Percentiles rank a stretch among this genome's conserved stretches.
Conservation (phyloP, 1,284 basidiomycete species). For the Phylloboletellus chloephorus region DNA sequence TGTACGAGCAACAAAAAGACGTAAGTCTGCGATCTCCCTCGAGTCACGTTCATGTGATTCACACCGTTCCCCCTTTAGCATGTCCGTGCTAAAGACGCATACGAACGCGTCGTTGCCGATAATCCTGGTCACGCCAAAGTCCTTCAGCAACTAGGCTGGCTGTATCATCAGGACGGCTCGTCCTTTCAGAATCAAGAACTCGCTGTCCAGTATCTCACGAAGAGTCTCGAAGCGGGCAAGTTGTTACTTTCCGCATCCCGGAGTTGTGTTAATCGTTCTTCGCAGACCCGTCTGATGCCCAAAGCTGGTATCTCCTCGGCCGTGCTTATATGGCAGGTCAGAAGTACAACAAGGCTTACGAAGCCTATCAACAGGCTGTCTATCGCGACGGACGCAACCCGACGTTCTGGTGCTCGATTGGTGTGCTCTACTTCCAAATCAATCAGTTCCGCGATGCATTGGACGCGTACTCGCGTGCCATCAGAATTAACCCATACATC, state of each 20-base stretch:
- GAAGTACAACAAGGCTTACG: constrained; percentile 99
- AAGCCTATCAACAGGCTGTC: constrained; percentile 98
- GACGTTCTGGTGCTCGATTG: constrained; percentile 99
- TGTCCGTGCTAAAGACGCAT: constrained; percentile 87
- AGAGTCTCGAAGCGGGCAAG: constrained; percentile 88
- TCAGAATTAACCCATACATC: constrained; percentile 98
- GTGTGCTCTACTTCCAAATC: constrained; percentile 99
- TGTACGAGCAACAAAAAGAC: constrained; percentile 95
- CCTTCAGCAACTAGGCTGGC: constrained; percentile 95
- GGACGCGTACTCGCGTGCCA: constrained; percentile 97
- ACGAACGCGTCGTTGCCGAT: constrained; percentile 92
- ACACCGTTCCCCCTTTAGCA: constrained; percentile 48
- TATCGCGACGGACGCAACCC: constrained; percentile 98
- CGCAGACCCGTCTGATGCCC: constrained; percentile 88
- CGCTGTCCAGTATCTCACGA: constrained; percentile 90
- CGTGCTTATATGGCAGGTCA: constrained; percentile 99
- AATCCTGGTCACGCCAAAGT: constrained; percentile 96
- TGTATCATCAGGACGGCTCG: constrained; percentile 93
- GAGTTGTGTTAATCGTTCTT: constrained; percentile 7
- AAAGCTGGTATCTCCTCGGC: constrained; percentile 98
- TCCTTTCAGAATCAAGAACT: constrained; percentile 94
- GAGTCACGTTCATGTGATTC: background rate
- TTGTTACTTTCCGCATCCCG: constrained; percentile 8
- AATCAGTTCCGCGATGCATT: constrained; percentile 98
- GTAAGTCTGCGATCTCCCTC: constrained; percentile 42